phyloP scores from a whole-genome alignment of 1,284 basidiomycete species.

The Fomitopsis palustris region DNA sequence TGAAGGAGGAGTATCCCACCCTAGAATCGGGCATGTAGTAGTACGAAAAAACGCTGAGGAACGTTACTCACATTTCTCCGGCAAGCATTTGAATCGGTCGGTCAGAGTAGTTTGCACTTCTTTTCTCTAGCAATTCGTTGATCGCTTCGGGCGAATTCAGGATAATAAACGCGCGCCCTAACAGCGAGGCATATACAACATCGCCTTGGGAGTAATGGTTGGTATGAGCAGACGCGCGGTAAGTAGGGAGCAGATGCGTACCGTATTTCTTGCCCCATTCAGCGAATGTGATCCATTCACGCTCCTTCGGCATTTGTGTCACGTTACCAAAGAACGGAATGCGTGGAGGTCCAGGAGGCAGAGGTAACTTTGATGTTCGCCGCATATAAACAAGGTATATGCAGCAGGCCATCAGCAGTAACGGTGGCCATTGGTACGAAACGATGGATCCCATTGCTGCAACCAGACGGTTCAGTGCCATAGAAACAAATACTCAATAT shows the following conservation, averaged over 20 bases:
- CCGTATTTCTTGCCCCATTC: slow-evolving; percentile 7
- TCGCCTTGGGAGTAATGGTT: no score
- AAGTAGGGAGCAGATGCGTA: neutral
- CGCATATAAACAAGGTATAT: no score
- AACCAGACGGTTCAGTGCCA: no score
- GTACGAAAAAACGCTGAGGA: neutral
- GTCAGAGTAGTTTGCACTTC: slow-evolving; percentile 16
- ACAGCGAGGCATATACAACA: slow-evolving; percentile 13
- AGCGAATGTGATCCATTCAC: slow-evolving; percentile 11
- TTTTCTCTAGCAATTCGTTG: slow-evolving; percentile 19
- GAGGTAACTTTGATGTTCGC: neutral
- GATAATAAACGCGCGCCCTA: slow-evolving; percentile 11
- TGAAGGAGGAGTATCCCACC: neutral
- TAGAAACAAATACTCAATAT: no score
- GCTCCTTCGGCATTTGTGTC: slow-evolving; percentile 13
- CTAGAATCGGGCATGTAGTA: neutral
- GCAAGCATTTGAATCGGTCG: slow-evolving; percentile 7
- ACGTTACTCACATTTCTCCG: slow-evolving; percentile 10
- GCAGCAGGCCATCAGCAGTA: no score
- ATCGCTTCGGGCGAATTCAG: slow-evolving; percentile 11
- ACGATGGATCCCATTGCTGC: no score
- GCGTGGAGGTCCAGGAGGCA: slow-evolving; percentile 17
- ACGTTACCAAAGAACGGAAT: slow-evolving; percentile 21
- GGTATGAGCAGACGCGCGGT: neutral
- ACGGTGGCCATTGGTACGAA: no score